Base-by-base conservation (phyloP, 768 basidiomycete genomes). In the Hebeloma cylindrosporum region DNA sequence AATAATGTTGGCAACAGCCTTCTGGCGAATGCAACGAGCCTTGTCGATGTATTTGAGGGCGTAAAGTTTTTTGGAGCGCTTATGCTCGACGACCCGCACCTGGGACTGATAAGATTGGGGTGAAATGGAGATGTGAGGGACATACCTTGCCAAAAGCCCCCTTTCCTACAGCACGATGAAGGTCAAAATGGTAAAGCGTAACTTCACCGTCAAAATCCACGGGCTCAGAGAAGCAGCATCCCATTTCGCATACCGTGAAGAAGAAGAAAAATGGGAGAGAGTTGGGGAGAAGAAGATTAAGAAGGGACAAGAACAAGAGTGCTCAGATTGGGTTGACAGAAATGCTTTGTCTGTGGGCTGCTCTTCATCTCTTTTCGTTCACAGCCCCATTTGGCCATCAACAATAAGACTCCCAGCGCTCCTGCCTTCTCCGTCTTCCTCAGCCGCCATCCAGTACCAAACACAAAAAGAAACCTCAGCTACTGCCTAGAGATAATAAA, bases 41-140 rank as follows among this genome's bases (percentile, higher is more conserved):
- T 98, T 98, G 68, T 98, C 94, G 71, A 98, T 93, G 71, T 98
- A 97, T 62, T 98, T 98, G 69, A 97, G 82, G 16, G 94, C 94
- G 61, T 90, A 96, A 1, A 97, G 76, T 56, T 91, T 82, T 62
- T 93, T 93, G 2, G 89, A 81, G 60, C 85, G 83, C 64, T 95
- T 96, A 72, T 96, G 93, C 65, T 97, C 93, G 50, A 98, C 92
- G 34, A 97, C 93, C 60, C 94, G 83, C 63, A 98, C 94, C 93
- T 95, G 38, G 48, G 48, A 45, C 48, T 25, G 28, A 38, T 21
- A 37, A 43, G 16, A 18, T 34, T 27, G 27, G 32, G 41, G 37
- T 32, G 7, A 7, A 51, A 29, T 21, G 50, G 32, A 28, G 42
- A 34, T 39, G 48, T 25, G 23, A 25, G 40, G 20, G 29, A 63